A percentile compares a stretch with the other conserved stretches of the same genome.
Evolutionary conservation across 169 alveolate species (phyloP).

Genomic region (Sarcocystis neurona): DNA sequence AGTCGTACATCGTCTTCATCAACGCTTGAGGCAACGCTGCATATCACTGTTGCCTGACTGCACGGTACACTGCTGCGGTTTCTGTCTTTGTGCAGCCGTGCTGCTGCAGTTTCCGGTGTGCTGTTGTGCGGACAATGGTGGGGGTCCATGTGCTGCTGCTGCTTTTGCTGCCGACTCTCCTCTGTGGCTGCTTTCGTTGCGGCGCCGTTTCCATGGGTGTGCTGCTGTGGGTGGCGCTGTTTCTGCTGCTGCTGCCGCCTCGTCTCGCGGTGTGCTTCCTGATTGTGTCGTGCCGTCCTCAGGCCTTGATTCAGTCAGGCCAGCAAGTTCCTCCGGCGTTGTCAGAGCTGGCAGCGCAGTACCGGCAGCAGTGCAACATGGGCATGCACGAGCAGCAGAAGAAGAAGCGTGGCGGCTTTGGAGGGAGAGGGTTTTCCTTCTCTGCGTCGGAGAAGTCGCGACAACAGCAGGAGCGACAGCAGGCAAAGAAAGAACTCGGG

Average conservation of each 20-base stretch:
- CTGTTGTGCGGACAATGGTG: too few relatives aligned
- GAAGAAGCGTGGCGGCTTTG: constrained; percentile 87
- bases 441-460: constrained; percentile 89
- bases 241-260: background rate
- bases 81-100: too few relatives aligned
- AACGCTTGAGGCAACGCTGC: too few relatives aligned
- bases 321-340: constrained; percentile 86
- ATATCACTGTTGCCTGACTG: too few relatives aligned
- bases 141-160: too few relatives aligned
- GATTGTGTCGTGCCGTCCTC: background rate
- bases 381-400: constrained; percentile 83
- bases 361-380: constrained; percentile 73
- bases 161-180: too few relatives aligned
- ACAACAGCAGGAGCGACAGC: constrained; percentile 83
- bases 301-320: constrained; percentile 80
- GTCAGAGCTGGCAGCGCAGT: constrained; percentile 77
- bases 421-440: constrained; percentile 95
- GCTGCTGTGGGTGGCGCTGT: background rate
- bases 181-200: background rate
- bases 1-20: too few relatives aligned
- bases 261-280: background rate
- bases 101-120: too few relatives aligned
- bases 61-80: too few relatives aligned
- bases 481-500: constrained; percentile 84
- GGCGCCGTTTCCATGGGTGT: background rate